Percentiles rank a stretch among this genome's conserved stretches.
These are phyloP conservation scores for Phylloboletellus chloephorus DNA, from an alignment of 1,284 basidiomycete genomes.

Conservation along the genomic window DNA sequence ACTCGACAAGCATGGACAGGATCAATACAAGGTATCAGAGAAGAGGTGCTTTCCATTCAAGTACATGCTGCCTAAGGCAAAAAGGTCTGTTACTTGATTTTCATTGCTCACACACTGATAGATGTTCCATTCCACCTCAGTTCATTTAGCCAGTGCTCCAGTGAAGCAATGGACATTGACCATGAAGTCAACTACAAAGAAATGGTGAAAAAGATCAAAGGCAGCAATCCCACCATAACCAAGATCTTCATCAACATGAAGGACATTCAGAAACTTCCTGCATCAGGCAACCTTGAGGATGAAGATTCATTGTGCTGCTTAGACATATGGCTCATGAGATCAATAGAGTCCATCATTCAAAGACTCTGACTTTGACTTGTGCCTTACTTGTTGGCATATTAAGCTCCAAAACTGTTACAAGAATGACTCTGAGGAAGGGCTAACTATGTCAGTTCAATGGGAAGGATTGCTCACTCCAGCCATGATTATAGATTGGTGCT, in stretches of 20 bases:
- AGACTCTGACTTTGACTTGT: no score
- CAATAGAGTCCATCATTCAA: not conserved
- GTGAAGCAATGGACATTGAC: constrained; percentile 12
- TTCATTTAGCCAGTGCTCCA: not conserved
- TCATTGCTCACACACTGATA: no score
- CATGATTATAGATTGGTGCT: no score
- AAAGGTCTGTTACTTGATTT: not conserved
- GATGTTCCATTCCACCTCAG: not conserved
- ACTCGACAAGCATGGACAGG: not conserved
- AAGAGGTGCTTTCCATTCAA: not conserved
- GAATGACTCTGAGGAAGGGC: no score
- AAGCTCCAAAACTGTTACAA: no score
- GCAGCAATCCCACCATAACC: not conserved
- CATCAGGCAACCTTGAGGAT: not conserved
- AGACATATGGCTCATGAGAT: not conserved
- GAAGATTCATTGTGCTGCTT: not conserved
- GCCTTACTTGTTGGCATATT: no score
- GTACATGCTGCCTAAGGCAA: not conserved
- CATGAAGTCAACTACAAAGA: constrained; percentile 12
- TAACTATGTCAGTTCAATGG: no score
- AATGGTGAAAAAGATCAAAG: constrained; percentile 12
- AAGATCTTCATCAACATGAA: constrained; percentile 19
- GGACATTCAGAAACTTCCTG: constrained; percentile 10
- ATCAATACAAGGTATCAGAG: not conserved
- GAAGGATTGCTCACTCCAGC: no score